These are phyloP conservation scores for Iris pallida DNA, from an alignment of 116 monocot species.

Conservation along the genomic window DNA sequence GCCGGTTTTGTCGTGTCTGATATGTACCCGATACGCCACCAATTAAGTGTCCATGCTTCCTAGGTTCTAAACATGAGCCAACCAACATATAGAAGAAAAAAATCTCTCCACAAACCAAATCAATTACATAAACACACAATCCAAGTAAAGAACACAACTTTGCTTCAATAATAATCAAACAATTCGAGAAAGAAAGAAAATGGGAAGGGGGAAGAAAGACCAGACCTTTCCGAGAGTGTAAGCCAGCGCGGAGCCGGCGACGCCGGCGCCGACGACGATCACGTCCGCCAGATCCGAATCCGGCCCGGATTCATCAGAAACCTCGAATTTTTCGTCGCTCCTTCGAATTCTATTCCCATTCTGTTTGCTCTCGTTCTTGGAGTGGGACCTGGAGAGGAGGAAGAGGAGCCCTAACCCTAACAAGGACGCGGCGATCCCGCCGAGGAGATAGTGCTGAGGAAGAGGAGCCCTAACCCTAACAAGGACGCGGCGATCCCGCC, in stretches of 20 bases:
- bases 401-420: constrained; percentile 22
- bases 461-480: constrained; percentile 20
- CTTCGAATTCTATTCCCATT: not conserved
- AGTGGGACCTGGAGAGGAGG: not conserved
- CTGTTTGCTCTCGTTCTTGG: not conserved
- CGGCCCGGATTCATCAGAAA: not conserved
- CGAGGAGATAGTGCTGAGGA: constrained; percentile 17
- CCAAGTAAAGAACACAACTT: not conserved
- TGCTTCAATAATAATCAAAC: not conserved
- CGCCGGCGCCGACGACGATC: constrained; percentile 70
- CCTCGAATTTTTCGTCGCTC: not conserved
- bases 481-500: constrained; percentile 29
- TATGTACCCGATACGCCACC: too few relatives aligned
- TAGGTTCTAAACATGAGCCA: too few relatives aligned
- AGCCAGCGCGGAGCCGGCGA: constrained; percentile 75
- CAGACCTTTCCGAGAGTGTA: constrained; percentile 70
- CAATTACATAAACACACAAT: too few relatives aligned
- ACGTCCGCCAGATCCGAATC: constrained; percentile 30
- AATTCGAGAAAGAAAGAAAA: too few relatives aligned
- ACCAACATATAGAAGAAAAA: too few relatives aligned
- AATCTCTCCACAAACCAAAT: too few relatives aligned
- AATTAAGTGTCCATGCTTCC: too few relatives aligned
- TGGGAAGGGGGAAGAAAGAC: not conserved
- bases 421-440: constrained; percentile 26
- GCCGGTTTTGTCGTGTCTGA: too few relatives aligned